Conservation (phyloP, 192 early-diverging fungal genomes). For the Coemansia sp. region DNA sequence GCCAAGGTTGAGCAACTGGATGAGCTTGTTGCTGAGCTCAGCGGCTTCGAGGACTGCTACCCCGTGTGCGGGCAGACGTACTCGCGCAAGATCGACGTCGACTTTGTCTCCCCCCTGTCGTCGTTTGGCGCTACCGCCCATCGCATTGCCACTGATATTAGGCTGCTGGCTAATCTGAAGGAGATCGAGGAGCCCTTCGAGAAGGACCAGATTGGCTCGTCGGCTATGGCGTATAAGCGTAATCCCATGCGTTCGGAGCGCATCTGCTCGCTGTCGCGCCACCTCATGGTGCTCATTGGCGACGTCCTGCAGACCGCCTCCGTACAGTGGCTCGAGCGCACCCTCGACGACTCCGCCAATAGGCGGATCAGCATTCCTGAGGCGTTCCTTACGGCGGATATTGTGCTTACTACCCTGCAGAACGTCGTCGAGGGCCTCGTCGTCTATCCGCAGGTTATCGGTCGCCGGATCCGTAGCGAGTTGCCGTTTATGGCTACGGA, state of each 20-base stretch:
- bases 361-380: conserved; percentile 94
- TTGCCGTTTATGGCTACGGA: conserved; percentile 99
- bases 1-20: conserved; percentile 93
- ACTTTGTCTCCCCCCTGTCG: conserved; percentile 79
- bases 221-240: conserved; percentile 99
- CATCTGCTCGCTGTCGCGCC: conserved; percentile 92
- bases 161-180: conserved; percentile 94
- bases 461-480: conserved; percentile 86
- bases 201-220: conserved; percentile 98
- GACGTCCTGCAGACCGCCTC: conserved; percentile 88
- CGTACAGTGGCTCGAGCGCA: conserved; percentile 97
- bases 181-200: conserved; percentile 99
- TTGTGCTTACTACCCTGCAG: conserved; percentile 90
- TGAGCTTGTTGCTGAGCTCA: conserved; percentile 83
- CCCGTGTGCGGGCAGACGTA: conserved; percentile 98
- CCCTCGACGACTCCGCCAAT: conserved; percentile 96
- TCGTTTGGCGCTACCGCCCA: conserved; percentile 96
- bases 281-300: conserved; percentile 88
- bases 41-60: conserved; percentile 82
- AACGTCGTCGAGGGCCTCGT: conserved; percentile 98
- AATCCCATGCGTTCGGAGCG: conserved; percentile 99
- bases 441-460: conserved; percentile 95
- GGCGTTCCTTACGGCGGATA: conserved; percentile 96
- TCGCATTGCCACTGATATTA: conserved; percentile 96
- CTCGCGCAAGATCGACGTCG: conserved; percentile 96